phyloP scores from a whole-genome alignment of 441 rosid genomes.

The Jatropha multifida region DNA sequence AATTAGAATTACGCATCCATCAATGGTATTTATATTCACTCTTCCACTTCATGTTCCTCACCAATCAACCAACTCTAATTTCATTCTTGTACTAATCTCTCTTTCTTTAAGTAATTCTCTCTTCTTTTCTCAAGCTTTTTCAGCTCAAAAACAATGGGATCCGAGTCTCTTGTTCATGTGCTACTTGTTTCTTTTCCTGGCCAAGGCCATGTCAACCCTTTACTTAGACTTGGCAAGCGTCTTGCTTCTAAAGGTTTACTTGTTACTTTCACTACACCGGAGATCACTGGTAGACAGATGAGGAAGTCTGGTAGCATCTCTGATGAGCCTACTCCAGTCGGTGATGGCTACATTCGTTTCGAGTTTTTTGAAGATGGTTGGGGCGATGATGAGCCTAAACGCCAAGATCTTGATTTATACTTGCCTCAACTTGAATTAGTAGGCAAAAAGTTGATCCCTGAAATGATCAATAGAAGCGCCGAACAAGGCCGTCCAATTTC shows the following conservation, averaged over 20 bases:
- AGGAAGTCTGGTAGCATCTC: constrained; percentile 41
- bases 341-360: constrained; percentile 61
- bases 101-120: too few species aligned
- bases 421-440: constrained; percentile 50
- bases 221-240: constrained; percentile 72
- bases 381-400: constrained; percentile 54
- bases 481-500: constrained; percentile 60
- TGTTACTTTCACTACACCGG: constrained; percentile 58
- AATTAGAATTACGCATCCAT: neutral
- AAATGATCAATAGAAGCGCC: constrained; percentile 40
- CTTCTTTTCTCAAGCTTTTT: too few species aligned
- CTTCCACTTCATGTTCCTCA: neutral
- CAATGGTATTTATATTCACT: neutral
- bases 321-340: constrained; percentile 44
- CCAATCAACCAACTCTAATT: neutral
- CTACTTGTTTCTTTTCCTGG: constrained; percentile 68
- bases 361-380: constrained; percentile 63
- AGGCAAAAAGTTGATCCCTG: constrained; percentile 42
- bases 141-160: constrained; percentile 21
- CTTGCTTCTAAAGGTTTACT: constrained; percentile 73
- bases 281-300: constrained; percentile 51
- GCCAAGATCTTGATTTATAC: constrained; percentile 40
- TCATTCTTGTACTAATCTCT: too few species aligned
- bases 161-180: constrained; percentile 52
- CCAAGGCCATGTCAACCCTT: constrained; percentile 80